Percentiles rank a stretch among this genome's conserved stretches.
These are phyloP conservation scores for Alternaria solani DNA, from an alignment of 2,329 filamentous ascomycete genomes.

Conservation along the genomic window DNA sequence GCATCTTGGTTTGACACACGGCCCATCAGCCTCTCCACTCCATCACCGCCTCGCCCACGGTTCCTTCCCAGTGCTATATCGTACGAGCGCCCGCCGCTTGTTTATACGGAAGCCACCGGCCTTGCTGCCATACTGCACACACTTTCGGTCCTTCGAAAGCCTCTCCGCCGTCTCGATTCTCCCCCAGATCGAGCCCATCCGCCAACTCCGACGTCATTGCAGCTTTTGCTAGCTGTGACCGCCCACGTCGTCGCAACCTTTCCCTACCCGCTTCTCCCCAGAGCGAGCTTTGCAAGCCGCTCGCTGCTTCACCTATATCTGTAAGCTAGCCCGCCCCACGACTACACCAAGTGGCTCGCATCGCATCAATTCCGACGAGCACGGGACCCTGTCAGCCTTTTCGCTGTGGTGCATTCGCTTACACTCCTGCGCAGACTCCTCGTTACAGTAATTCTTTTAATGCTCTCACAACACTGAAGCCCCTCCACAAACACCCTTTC, in stretches of 20 bases:
- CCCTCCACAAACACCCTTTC: slow-evolving; percentile 39
- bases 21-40: slow-evolving; percentile 24
- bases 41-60: slow-evolving; percentile 27
- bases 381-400: background rate
- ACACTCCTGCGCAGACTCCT: slow-evolving; percentile 11
- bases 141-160: slow-evolving; percentile 26
- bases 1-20: slow-evolving; percentile 22
- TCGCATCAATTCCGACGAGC: background rate
- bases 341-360: background rate
- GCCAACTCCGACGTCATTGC: slow-evolving; percentile 42
- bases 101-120: slow-evolving; percentile 41
- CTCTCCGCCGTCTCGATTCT: slow-evolving; percentile 23
- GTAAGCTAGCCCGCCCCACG: slow-evolving; percentile 16
- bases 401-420: slow-evolving; percentile 19
- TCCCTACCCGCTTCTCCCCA: slow-evolving; percentile 10
- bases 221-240: slow-evolving; percentile 44
- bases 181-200: slow-evolving; percentile 22
- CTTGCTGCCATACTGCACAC: slow-evolving; percentile 22
- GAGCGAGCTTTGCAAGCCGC: slow-evolving; percentile 25
- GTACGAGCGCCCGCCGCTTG: slow-evolving; percentile 18
- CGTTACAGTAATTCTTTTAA: slow-evolving; percentile 51
- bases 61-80: slow-evolving; percentile 29
- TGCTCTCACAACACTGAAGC: slow-evolving; percentile 51
- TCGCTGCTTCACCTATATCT: slow-evolving; percentile 29
- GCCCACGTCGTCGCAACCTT: slow-evolving; percentile 20